phyloP scores from a whole-genome alignment of 345 rosid genomes.

The Corchorus capsularis region DNA sequence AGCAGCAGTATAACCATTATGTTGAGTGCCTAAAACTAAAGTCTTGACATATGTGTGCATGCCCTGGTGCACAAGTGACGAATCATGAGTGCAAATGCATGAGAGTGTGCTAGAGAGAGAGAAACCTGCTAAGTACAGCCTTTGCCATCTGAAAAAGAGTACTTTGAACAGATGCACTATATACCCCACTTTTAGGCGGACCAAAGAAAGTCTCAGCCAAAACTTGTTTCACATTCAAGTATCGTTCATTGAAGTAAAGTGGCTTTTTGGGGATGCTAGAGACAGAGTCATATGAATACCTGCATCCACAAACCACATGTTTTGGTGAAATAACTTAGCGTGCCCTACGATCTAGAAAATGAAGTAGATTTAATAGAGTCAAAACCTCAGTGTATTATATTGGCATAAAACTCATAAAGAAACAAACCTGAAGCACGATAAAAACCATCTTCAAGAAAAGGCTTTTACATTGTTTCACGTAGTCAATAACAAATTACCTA shows the following conservation, averaged over 20 bases:
- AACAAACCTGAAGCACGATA: background rate
- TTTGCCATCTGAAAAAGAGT: conserved; percentile 82
- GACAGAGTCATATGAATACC: conserved; percentile 73
- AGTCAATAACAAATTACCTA: background rate
- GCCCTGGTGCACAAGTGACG: background rate
- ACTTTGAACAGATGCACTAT: conserved; percentile 96
- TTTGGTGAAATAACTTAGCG: conserved; percentile 3
- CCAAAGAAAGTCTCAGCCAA: conserved; percentile 77
- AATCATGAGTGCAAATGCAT: background rate
- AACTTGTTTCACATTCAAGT: conserved; percentile 57
- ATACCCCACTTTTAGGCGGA: conserved; percentile 76
- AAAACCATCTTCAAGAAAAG: background rate
- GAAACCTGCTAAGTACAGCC: conserved; percentile 75
- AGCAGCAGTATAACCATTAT: background rate
- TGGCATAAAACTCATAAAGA: background rate
- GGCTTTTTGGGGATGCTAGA: conserved; percentile 56
- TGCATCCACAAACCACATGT: conserved; percentile 35
- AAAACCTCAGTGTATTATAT: background rate
- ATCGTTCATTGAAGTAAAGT: conserved; percentile 67
- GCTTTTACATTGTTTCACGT: background rate
- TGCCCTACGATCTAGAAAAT: background rate
- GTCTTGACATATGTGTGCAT: background rate
- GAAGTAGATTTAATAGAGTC: background rate
- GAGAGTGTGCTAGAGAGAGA: background rate
- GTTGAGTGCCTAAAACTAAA: background rate